Evolutionary conservation across 208 protist species (phyloP).

Genomic region (Leptomonas pyrrhocoris): DNA sequence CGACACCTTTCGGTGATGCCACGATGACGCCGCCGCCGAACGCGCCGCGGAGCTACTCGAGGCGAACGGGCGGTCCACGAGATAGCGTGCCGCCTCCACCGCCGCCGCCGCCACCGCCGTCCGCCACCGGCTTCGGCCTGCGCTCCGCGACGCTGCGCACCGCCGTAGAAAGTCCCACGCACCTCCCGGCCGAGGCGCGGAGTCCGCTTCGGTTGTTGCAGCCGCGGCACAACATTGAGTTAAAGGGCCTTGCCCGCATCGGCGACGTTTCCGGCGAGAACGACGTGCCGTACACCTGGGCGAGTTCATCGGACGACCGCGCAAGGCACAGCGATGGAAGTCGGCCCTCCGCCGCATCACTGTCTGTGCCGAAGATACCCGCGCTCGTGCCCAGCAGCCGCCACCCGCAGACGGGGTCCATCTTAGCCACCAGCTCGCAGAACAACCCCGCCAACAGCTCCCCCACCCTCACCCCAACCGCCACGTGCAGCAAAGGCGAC

Average conservation of each 20-base stretch:
- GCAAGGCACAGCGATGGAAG: not conserved
- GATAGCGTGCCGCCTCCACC: slow-evolving; percentile 8
- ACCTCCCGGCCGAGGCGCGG: not conserved
- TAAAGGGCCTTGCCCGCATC: not conserved
- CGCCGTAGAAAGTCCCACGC: slow-evolving; percentile 4
- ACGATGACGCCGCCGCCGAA: slow-evolving; percentile 3
- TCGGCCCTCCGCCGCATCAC: not conserved
- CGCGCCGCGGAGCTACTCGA: slow-evolving; percentile 15
- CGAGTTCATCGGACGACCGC: not conserved
- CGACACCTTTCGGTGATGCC: not conserved
- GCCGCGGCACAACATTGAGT: not conserved
- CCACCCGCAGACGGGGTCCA: not conserved
- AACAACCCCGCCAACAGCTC: not conserved
- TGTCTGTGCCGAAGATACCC: not conserved
- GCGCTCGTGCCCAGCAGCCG: not conserved
- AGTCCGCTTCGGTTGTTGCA: not conserved
- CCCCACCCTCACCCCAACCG: not conserved
- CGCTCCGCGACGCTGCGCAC: not conserved
- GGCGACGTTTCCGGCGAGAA: not conserved
- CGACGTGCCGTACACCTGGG: not conserved
- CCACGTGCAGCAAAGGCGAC: not conserved
- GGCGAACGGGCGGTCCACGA: slow-evolving; percentile 4
- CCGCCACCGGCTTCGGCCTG: slow-evolving; percentile 1
- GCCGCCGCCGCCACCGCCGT: slow-evolving; percentile 4
- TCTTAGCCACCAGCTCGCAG: slow-evolving; percentile 7